Evolutionary conservation across 2,329 filamentous ascomycete species (phyloP).

Genomic region (Aspergillus texensis): DNA sequence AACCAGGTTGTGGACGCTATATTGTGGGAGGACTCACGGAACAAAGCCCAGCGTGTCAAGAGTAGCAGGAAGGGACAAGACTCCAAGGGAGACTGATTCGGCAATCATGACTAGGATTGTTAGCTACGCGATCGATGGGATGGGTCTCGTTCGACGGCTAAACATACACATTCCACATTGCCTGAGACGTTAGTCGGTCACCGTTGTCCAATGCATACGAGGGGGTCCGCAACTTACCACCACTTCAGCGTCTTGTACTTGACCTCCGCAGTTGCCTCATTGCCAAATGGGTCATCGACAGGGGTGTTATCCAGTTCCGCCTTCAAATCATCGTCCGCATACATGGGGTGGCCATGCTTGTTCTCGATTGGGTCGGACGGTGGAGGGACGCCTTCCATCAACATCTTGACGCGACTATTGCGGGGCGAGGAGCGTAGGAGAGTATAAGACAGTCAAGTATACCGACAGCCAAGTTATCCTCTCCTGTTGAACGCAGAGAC

Average conservation of each 20-base stretch:
- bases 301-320: slow-evolving; percentile 9
- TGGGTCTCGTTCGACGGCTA: not conserved
- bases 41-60: slow-evolving; percentile 56
- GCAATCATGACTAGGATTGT: slow-evolving; percentile 53
- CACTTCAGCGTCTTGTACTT: slow-evolving; percentile 54
- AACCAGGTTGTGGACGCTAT: not conserved
- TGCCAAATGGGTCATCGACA: slow-evolving; percentile 33
- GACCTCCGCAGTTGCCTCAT: slow-evolving; percentile 41
- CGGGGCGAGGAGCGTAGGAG: not conserved
- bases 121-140: not conserved
- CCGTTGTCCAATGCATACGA: not conserved
- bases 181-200: slow-evolving; percentile 36
- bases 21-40: slow-evolving; percentile 36
- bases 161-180: slow-evolving; percentile 41
- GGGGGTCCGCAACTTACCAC: slow-evolving; percentile 18
- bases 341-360: slow-evolving; percentile 11
- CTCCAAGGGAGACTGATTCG: slow-evolving; percentile 59
- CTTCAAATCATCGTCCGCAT: slow-evolving; percentile 19
- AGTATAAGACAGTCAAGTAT: not conserved
- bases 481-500: not conserved
- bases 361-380: slow-evolving; percentile 18
- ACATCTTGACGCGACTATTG: slow-evolving; percentile 6
- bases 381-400: slow-evolving; percentile 12
- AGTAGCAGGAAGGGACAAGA: slow-evolving; percentile 57
- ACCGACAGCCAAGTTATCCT: not conserved